Conservation (phyloP, 106 monocot genomes). For the Xerophyta viscosa region DNA sequence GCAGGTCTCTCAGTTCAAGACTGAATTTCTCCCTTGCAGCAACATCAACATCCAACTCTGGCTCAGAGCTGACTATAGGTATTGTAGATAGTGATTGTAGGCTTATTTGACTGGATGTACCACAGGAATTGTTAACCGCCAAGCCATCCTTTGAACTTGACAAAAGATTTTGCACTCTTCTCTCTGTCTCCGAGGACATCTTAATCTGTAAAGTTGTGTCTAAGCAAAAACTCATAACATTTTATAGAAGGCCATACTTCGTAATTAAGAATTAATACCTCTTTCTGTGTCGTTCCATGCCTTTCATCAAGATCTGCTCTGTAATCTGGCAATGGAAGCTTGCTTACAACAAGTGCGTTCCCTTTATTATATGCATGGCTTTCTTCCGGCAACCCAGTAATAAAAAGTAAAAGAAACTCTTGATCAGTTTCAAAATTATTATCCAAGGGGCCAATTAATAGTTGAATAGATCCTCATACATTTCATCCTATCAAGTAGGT, state of each 20-base stretch:
- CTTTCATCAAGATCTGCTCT: constrained; percentile 95
- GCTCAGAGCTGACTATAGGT: constrained; percentile 8
- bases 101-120: constrained; percentile 29
- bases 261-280: constrained; percentile 32
- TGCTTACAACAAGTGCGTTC: constrained; percentile 85
- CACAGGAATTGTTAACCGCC: constrained; percentile 13
- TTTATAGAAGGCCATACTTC: background rate
- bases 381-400: constrained; percentile 44
- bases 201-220: constrained; percentile 49
- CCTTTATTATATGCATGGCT: constrained; percentile 97
- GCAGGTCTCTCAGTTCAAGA: constrained; percentile 61
- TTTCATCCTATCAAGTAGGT: too few relatives aligned
- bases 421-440: background rate
- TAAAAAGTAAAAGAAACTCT: constrained; percentile 10
- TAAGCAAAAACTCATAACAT: background rate
- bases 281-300: constrained; percentile 94
- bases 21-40: constrained; percentile 44
- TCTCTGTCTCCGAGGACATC: constrained; percentile 87
- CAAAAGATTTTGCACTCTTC: constrained; percentile 69
- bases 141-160: constrained; percentile 39
- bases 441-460: too few relatives aligned
- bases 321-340: constrained; percentile 93
- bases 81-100: constrained; percentile 15
- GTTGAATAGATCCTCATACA: too few relatives aligned
- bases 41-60: constrained; percentile 18